phyloP scores from a whole-genome alignment of 352 stramenopile species.

The Globisporangium uncinulatum region DNA sequence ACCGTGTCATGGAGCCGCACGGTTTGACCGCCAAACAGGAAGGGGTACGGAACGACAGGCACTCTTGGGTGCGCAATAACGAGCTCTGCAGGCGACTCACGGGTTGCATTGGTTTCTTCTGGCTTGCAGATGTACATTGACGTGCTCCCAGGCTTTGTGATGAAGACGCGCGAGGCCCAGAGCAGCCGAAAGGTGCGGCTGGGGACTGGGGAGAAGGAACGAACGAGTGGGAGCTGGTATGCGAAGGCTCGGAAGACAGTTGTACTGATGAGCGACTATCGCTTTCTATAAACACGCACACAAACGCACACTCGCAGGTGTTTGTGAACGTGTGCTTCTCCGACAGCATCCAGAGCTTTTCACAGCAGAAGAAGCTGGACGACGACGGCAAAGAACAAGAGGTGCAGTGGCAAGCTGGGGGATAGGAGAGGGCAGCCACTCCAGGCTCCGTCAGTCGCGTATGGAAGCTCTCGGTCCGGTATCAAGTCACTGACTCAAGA shows the following conservation, averaged over 20 bases:
- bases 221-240: no score
- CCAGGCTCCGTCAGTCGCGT: no score
- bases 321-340: slow-evolving; percentile 79
- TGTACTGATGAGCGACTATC: no score
- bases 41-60: slow-evolving; percentile 30
- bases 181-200: slow-evolving; percentile 52
- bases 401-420: slow-evolving; percentile 13
- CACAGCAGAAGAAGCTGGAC: slow-evolving; percentile 71
- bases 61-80: not conserved
- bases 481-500: no score
- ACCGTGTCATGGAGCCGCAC: slow-evolving; percentile 62
- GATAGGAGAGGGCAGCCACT: not conserved
- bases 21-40: slow-evolving; percentile 51
- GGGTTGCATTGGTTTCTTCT: not conserved
- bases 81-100: not conserved
- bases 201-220: not conserved
- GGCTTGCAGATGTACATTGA: slow-evolving; percentile 56
- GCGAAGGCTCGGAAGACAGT: no score
- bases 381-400: slow-evolving; percentile 73
- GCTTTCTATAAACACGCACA: not conserved
- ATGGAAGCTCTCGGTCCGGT: no score
- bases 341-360: slow-evolving; percentile 70
- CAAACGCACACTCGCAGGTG: slow-evolving; percentile 32
- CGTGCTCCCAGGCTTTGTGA: slow-evolving; percentile 71
- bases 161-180: slow-evolving; percentile 62